Evolutionary conservation across 352 stramenopile species (phyloP), one percentile per base, ranked within the genome.

Genomic region (Thalassiosira hispida): DNA sequence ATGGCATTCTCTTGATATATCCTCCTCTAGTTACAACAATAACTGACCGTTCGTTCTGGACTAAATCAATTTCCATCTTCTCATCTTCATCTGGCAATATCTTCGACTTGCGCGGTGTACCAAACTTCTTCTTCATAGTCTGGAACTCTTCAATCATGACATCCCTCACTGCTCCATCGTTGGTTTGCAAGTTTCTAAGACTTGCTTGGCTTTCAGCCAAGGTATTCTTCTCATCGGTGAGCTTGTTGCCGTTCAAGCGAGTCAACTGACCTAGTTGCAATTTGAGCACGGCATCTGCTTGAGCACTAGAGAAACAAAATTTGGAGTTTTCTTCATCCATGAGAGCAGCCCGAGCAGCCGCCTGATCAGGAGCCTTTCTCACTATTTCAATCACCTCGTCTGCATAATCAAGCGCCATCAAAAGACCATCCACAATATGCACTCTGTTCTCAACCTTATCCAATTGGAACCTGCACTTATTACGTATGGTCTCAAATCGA

Each of bases 1-100:
- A 64, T 33, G 91, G 88, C 90, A 96, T 95, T 23, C 92, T 79
- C 68, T 97, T 97, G 55, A 97, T 94, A 68, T 96, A 96, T 22
- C 92, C 91, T 61, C 83, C 85, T 27, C 87, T 72, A 12, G 92
- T 95, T 2, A 96, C 85, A 22, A 96, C 88, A 66, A 97, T 94
- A 16, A 96, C 90, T 52, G 88, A 92, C 64, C 90, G 60, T 20
- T 91, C 85, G 74, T 97, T 97, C 31, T 90, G 84, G 46, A 96
- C 81, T 20, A 96, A 73, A 77, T 96, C 92, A 42, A 96, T 88
- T 46, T 95, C 92, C 14, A 80, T 66, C 0, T 95, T 77, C 62
- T 94, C 90, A 38, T 89, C 84, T 47, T 90, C 86, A 18, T 92
- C 73, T 1, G 64, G 33, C n/a, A 91, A 52, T 59, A 97, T 96